Base-by-base conservation (phyloP, 129 eudicot species). In the Mikania micrantha region DNA sequence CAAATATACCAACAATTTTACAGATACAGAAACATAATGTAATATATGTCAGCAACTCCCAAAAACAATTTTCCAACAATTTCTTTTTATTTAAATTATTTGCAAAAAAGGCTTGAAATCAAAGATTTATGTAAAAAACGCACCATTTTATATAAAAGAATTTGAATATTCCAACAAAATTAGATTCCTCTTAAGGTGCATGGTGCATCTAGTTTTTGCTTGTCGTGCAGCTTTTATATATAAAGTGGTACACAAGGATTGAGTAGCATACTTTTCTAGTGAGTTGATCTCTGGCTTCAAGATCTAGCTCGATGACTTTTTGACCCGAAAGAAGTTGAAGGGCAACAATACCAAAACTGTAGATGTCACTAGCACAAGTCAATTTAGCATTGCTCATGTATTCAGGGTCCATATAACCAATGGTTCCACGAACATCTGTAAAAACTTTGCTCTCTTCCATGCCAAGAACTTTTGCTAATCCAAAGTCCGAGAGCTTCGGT, bases 361-460 rank as follows among this genome's bases (percentile, higher is more conserved):
- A 88, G 42, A 88, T 81, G 47, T 88, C 92, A 62, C 96, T 85
- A 16, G 96, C 96, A 70, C 87, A 81, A 21, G 96, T 88, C 67
- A 88, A 70, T 64, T 88, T 88, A 60, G 92, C 96, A 38, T 85
- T 88, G 70, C 89, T 88, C 96, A 88, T 88, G 71, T 88, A 88
- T 67, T 88, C 96, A 2, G 96, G 96, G 62, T 88, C 96, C 92
- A 88, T 85, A 58, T 88, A 88, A 24, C 96, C 96, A 27, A 88
- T 85, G 39, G 96, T 88, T 54, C 96, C 96, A 28, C 91, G 66
- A 24, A 88, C 91, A 79, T 83, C 96, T 32, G 96, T 88, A 20
- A 73, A 88, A 29, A 88, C 96, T 78, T 88, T 85, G 79, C 88
- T 88, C 63, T 85, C 96, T 66, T 85, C 96, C 88, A 85, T 88